Base-by-base conservation (phyloP, 768 basidiomycete genomes). In the Suillus clintonianus region DNA sequence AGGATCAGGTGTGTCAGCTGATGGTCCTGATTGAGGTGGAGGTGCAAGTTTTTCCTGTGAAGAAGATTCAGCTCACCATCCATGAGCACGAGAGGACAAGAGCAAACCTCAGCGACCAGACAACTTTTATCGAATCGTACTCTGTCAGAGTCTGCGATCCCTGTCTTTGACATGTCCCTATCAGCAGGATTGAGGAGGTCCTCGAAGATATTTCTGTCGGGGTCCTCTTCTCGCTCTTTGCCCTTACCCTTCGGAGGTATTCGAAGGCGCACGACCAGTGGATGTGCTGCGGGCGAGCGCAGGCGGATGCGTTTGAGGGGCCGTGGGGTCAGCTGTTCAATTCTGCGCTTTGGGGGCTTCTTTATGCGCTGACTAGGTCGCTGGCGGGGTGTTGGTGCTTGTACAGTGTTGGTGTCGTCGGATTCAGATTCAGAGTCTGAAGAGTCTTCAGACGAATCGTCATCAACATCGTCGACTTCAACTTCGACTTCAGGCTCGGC, bases 51-150 rank as follows among this genome's bases (percentile, higher is more conserved):
- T 87, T 60, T 79, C 78, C 85, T 89, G 67, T 19, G 37, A 59
- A 39, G 64, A 62, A 43, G 55, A 36, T 65, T 67, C 56, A 71
- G 56, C 43, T 60, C 62, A 24, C 9, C 15, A 11, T 54, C 8
- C 11, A 13, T 8, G 8, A 4, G 27, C 17, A 39, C 41, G 34
- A 42, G 22, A 27, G 65, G 39, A 19, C 36, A 27, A 47, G 37
- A 34, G 71, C 85, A 66, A 68, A 94, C 93, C 79, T 98, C 95
- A 27, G 91, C 92, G 14, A 79, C 72, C n/a, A 81, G 68, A 59
- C 89, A 82, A 70, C 89, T 91, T 63, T 82, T 81, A 67, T 95
- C 92, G 72, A 92, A 98, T 58, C 84, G 82, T 55, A 80, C 72
- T 69, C 89, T 88, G 74, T 97, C 95, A 5, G 69, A 67, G 36